phyloP scores from a whole-genome alignment of 441 rosid species.

The Euphorbia celastroides region DNA sequence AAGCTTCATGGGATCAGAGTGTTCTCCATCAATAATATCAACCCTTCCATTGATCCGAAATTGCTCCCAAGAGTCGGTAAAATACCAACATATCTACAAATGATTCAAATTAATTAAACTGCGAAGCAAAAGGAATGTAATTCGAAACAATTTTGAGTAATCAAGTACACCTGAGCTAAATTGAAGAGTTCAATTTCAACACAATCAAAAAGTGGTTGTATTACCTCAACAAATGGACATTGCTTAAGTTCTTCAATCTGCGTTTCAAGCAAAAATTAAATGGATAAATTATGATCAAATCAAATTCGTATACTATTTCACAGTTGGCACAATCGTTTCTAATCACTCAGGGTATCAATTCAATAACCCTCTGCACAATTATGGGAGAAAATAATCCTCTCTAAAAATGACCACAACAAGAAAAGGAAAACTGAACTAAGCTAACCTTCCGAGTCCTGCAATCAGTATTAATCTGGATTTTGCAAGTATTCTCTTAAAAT shows the following conservation, averaged over 20 bases:
- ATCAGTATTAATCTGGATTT: slow-evolving; percentile 66
- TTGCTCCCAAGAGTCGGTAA: slow-evolving; percentile 84
- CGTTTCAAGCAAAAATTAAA: slow-evolving; percentile 18
- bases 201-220: not conserved
- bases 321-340: not conserved
- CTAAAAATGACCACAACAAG: not conserved
- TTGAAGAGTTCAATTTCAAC: not conserved
- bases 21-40: slow-evolving; percentile 61
- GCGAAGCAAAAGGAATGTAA: not conserved
- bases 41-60: slow-evolving; percentile 73
- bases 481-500: slow-evolving; percentile 54
- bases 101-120: not conserved
- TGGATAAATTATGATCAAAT: not conserved
- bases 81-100: slow-evolving; percentile 76
- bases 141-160: not conserved
- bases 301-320: not conserved
- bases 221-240: slow-evolving; percentile 76
- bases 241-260: slow-evolving; percentile 78
- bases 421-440: not conserved
- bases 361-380: too few species aligned
- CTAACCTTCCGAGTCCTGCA: slow-evolving; percentile 57
- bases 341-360: not conserved
- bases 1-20: slow-evolving; percentile 50
- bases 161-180: not conserved
- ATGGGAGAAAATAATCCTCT: not conserved